Evolutionary conservation across 2,329 filamentous ascomycete genomes (phyloP), one percentile per base, ranked within the genome.

Genomic region (Scedosporium dehoogii): DNA sequence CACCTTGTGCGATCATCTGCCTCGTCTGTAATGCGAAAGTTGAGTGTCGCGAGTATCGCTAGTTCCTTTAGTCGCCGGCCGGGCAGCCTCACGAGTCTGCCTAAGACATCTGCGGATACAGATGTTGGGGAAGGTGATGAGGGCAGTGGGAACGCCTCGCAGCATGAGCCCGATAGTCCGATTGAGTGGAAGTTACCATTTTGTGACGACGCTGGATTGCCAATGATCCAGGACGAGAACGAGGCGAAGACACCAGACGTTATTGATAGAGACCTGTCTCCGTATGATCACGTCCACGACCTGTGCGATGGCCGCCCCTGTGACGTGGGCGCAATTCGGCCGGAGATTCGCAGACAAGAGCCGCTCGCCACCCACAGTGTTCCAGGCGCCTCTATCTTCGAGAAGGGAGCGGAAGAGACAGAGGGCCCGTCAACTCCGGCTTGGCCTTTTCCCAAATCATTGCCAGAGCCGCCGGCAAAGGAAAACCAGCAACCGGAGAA

Each of bases 21-120:
- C 12, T 91, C 90, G 42, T 90, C 90, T 0, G 85, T 96, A 70
- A 96, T 96, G 77, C 84, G 92, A 60, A 96, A 92, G 71, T 81
- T 97, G 65, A 96, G 90, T 73, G 87, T 91, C 69, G 87, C 88
- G 58, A 92, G 87, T 72, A 88, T 94, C 66, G 83, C 89, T 14
- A 88, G 84, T 67, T 88, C 88, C 58, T 92, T 96, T 70, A 83
- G 85, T 44, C 89, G 87, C 67, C 85, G 88, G 63, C 89, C 89
- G 1, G 80, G 79, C 46, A 90, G 87, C 66, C 68, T 80, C 56
- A 74, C 75, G 16, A 76, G 72, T 61, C 66, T 76, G 41, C 64
- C 67, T 61, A 72, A 68, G 57, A 59, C 58, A 10, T 69, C 67
- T 59, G 65, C 67, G 33, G 72, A 71, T 42, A 48, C 59, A 27